Percentiles rank a stretch among this genome's conserved stretches.
phyloP scores from a whole-genome alignment of 2,329 filamentous ascomycete species.

The Colletotrichum tofieldiae region DNA sequence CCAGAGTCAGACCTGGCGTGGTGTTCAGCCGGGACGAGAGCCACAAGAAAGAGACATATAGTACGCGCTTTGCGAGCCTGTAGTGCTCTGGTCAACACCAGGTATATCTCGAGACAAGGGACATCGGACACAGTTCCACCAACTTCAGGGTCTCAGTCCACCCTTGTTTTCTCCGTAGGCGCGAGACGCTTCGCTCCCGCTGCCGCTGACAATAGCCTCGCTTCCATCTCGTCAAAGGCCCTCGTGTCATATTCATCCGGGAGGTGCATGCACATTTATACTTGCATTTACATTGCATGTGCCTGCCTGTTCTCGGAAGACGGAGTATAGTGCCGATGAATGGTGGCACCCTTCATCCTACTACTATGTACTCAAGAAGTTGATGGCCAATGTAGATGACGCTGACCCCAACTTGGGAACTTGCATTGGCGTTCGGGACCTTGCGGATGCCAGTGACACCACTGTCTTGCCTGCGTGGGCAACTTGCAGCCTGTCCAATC shows the following conservation, averaged over 20 bases:
- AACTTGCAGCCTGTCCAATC: constrained; percentile 2
- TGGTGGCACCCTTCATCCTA: background rate
- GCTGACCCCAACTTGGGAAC: constrained; percentile 3
- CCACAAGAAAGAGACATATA: background rate
- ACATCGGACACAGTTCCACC: background rate
- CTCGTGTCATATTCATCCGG: background rate
- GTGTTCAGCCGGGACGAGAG: background rate
- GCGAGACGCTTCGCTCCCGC: constrained; percentile 18
- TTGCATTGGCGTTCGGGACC: background rate
- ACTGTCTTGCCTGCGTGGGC: constrained; percentile 1
- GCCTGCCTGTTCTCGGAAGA: background rate
- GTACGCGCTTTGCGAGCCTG: background rate
- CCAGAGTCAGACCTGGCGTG: background rate
- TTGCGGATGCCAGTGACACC: constrained; percentile 5
- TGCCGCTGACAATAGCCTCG: background rate
- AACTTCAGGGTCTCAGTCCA: background rate
- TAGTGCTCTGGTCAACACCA: background rate
- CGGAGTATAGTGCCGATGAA: background rate
- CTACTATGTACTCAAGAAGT: background rate
- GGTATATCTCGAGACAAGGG: background rate
- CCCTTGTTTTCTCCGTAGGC: constrained; percentile 23
- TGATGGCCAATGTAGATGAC: background rate
- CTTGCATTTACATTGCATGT: constrained; percentile 1
- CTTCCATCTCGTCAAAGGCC: constrained; percentile 2
- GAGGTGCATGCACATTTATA: background rate